Evolutionary conservation across 1,139 yeast species (phyloP), one percentile per base, ranked within the genome.

Genomic region (Protomyces lactucae-debilis): DNA sequence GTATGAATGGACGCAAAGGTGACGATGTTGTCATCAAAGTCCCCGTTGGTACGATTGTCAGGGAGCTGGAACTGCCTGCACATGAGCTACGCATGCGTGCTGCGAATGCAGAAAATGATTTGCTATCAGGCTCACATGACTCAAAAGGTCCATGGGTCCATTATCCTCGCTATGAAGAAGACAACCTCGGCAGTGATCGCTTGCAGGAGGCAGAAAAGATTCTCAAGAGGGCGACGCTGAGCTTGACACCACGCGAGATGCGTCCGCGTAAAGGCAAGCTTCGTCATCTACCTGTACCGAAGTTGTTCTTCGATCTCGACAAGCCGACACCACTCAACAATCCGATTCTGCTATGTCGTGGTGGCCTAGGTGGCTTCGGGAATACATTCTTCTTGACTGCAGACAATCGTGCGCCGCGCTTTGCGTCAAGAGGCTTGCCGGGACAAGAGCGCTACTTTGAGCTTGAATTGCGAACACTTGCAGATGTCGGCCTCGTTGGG

Each of bases 281-380:
- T 14, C 36, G 37, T 5, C 37, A 14, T 25, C 35, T 25, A 25
- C 82, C 14, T 74, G 72, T 14, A 78, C 76, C 54, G 98, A 93
- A 88, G 4, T 78, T 82, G 25, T 98, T 98, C 0, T 73, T 90
- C 48, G 99, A 93, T 74, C 78, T 93, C 63, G 78, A 80, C 59
- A 76, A 79, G 65, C 86, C 91, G 0, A 84, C 90, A 0, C 79
- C 78, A 3, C 40, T 39, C 8, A 36, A 60, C 59, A 81, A 80
- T 43, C 96, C 97, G 0, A 73, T 85, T n/a, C 77, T 88, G 54
- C 72, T 93, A 23, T 72, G 92, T 55, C 81, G 82, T 70, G 99
- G 99, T 53, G 99, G 99, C 4, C 79, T 80, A 70, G 98, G 98
- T 35, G 99, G 99, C 0, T 80, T 92, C 79, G 99, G 99, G 1